Base-by-base conservation (phyloP, 345 rosid species). In the Acer yangbiense region DNA sequence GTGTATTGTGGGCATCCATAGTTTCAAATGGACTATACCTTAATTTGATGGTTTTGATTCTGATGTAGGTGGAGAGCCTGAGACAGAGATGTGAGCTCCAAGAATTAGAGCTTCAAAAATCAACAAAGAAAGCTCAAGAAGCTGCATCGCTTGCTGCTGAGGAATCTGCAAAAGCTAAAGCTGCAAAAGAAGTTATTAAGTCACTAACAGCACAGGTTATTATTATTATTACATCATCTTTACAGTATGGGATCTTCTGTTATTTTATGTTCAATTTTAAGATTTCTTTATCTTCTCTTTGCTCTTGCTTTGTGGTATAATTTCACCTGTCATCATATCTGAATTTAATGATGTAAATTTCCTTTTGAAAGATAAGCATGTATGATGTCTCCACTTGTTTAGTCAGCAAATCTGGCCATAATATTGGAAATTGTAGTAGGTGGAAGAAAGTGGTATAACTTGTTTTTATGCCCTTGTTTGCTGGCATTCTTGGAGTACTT, bases 151-250 rank as follows among this genome's bases (percentile, higher is more conserved):
- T 88, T 76, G 97, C 94, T 79, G 83, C 92, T 10, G 97, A 92
- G 63, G 98, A 94, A 84, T 86, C 99, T 17, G 85, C 90, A 25
- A 96, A 91, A 85, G 89, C 95, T 64, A 90, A 84, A 88, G 95
- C 94, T 69, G 97, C 97, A 79, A 96, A 94, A 85, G 99, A 96
- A 72, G 99, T 94, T 74, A 94, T 96, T 74, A 96, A 90, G 83
- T 96, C 97, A 16, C 90, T 96, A 54, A 96, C 98, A 69, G 88
- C 93, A 54, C 98, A 94, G 97, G 99, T 92, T 72, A 69, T 55
- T 69, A 83, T 74, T 50, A 76, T 83, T 65, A 32, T 77, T 16
- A 13, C 62, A 20, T 21, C 9, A 41, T 23, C 46, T 72, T 71
- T 35, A 54, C 60, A 69, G 18, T 29, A 5, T 73, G 44, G 61